Conservation (phyloP, 441 rosid genomes). For the Gossypium schwendimanii region DNA sequence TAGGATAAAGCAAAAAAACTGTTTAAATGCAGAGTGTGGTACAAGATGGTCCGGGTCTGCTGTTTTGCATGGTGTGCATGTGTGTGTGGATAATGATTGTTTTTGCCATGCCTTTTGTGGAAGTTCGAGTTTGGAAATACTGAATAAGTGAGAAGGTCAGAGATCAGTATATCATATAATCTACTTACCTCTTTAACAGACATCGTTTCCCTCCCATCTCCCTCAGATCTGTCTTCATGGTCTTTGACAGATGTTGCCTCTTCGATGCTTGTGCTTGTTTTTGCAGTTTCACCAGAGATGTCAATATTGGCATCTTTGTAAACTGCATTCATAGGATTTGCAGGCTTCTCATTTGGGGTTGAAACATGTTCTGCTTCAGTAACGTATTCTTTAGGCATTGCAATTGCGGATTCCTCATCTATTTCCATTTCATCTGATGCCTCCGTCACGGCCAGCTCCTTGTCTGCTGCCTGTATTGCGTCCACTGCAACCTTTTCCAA, state of each 20-base stretch:
- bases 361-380: background rate
- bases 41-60: background rate
- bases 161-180: background rate
- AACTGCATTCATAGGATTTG: background rate
- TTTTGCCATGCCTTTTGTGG: background rate
- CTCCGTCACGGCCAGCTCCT: background rate
- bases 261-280: slow-evolving; percentile 12
- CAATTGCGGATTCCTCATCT: background rate
- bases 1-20: background rate
- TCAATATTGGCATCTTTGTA: slow-evolving; percentile 1
- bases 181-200: background rate
- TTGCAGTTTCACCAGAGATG: slow-evolving; percentile 11
- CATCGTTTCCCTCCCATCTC: slow-evolving; percentile 6
- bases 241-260: slow-evolving; percentile 1
- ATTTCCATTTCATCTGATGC: slow-evolving; percentile 13
- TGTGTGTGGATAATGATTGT: background rate
- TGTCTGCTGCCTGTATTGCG: background rate
- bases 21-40: background rate
- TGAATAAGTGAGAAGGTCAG: background rate
- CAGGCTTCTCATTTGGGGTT: slow-evolving; percentile 15
- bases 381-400: slow-evolving; percentile 4
- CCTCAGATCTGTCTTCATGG: slow-evolving; percentile 15
- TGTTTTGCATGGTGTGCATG: background rate
- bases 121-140: background rate
- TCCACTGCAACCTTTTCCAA: background rate